These are phyloP conservation scores for Ogataea saltuana DNA, from an alignment of 805 yeast genomes.

Conservation along the genomic window DNA sequence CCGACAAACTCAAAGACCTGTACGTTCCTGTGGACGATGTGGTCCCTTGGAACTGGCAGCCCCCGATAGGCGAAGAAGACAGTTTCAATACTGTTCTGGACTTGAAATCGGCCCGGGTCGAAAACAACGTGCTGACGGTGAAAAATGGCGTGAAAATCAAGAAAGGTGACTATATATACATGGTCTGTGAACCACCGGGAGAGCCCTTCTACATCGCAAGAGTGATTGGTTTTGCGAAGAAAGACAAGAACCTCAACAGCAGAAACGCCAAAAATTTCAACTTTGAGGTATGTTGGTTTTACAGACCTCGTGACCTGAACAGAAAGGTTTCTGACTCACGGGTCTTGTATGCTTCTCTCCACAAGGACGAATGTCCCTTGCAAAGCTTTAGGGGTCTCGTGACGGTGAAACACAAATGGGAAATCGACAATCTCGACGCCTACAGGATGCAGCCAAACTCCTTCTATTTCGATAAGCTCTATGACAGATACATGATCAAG, in stretches of 20 bases:
- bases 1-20: constrained; percentile 14
- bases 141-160: constrained; percentile 40
- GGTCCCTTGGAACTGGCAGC: constrained; percentile 54
- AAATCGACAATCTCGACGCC: constrained; percentile 57
- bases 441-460: constrained; percentile 61
- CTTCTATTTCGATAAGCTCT: constrained; percentile 84
- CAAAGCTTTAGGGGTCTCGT: constrained; percentile 74
- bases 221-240: constrained; percentile 66
- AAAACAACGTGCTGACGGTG: constrained; percentile 41
- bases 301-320: constrained; percentile 82
- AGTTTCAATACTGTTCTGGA: constrained; percentile 46
- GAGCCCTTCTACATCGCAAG: constrained; percentile 92
- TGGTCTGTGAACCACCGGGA: constrained; percentile 90
- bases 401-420: constrained; percentile 65
- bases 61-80: constrained; percentile 38
- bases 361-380: constrained; percentile 79
- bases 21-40: constrained; percentile 34
- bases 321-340: constrained; percentile 70
- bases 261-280: constrained; percentile 53
- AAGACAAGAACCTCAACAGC: constrained; percentile 34
- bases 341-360: constrained; percentile 78
- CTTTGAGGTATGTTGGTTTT: constrained; percentile 86
- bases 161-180: constrained; percentile 70
- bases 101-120: constrained; percentile 43
- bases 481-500: constrained; percentile 80